Base-by-base conservation (phyloP, 106 monocot genomes). In the Platanthera guangdongensis region DNA sequence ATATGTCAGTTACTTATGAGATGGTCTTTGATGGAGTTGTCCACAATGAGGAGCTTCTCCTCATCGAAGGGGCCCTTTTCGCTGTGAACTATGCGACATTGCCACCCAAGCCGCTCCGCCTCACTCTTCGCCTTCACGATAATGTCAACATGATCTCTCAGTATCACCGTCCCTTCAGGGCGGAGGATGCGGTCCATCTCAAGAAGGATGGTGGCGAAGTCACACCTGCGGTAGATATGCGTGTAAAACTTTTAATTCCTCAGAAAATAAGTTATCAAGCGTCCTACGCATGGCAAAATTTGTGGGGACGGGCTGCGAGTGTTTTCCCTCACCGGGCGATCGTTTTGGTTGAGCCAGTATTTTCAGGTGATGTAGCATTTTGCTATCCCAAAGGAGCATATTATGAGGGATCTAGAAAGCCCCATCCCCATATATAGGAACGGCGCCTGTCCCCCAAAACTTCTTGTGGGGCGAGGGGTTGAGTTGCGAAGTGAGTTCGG, bases 111-210 rank as follows among this genome's bases (percentile, higher is more conserved):
- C 46, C 85, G 77, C 11, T 92, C 85, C 25, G 86, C 85, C 12
- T 55, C 80, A 18, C 75, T 74, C 74, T 92, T 86, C 48, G 72
- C 80, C 80, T 85, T 86, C 51, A 80, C 74, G 46, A 92, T 47
- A 22, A 81, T 69, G 77, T 92, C 88, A 0, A 84, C 88, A 64
- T 83, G 74, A 76, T 92, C 88, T 4, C 92, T 80, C 52, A 88
- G 81, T 79, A 92, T 88, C 10, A 81, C 84, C 11, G 88, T 84
- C 50, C 92, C 92, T 65, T 84, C 88, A 5, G 92, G 92, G 28
- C 92, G 82, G 50, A 92, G 86, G 25, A 88, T 87, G 30, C 92
- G 81, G 73, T 92, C 92, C 81, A 90, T 88, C 84, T 91, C 91
- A 73, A 91, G 86, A 15, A 91, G 19, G 62, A 91, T 91, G 71